Base-by-base conservation (phyloP, 2,329 filamentous ascomycete species). In the Aspergillus uvarum region DNA sequence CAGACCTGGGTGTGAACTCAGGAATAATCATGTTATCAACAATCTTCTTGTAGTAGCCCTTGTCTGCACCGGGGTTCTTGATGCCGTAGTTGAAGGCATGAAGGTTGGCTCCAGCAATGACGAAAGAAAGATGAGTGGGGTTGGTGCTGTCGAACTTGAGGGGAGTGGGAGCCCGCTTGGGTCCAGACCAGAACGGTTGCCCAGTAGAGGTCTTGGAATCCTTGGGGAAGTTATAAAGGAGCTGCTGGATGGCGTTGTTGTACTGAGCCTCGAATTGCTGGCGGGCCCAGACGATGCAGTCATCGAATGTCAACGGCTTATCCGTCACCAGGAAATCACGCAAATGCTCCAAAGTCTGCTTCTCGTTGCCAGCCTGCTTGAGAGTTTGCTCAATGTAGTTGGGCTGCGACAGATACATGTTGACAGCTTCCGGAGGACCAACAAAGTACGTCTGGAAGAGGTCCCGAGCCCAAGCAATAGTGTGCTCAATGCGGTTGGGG, bases 61-160 rank as follows among this genome's bases (percentile, higher is more conserved):
- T 88, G 63, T 87, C 86, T 57, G 85, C 82, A 51, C 85, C 87
- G 62, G 90, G 91, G n/a, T 89, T 87, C 72, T 96, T 94, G 77
- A 99, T 97, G 62, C 91, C 90, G 78, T 96, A 99, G 81, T 99
- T 99, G 85, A 95, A 99, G 0, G 94, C 95, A 70, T 97, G 95
- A 26, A 99, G 84, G 73, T 96, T 95, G 38, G 95, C 92, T 7
- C 87, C 95, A 19, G 95, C 88, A 63, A 96, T 86, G 57, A 99
- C 83, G 74, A 97, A 99, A 42, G 85, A 87, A 72, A 94, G 89
- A 78, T 99, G 95, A 22, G 92, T 95, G 11, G 88, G 82, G 77
- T 97, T 95, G 61, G 87, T 85, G 51, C 88, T 78, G 69, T 97
- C 91, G 67, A 99, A 99, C 75, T 91, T 93, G 72, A 98, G 83